Evolutionary conservation across 352 stramenopile genomes (phyloP).

Genomic region (Nothophytophthora sp.): DNA sequence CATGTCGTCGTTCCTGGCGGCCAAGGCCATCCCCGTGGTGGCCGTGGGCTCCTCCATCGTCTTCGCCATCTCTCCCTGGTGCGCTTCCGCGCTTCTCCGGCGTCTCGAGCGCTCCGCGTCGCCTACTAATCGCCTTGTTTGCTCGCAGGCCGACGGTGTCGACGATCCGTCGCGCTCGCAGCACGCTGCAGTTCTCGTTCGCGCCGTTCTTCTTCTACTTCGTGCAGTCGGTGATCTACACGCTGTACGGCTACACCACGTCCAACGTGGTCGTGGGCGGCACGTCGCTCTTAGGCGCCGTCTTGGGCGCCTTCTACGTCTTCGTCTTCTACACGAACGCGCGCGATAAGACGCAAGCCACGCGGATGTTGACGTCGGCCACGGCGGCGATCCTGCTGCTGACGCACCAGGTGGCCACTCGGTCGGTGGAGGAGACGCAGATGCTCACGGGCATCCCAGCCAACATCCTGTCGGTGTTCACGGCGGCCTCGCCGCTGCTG

Average conservation of each 20-base stretch:
- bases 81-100: background rate
- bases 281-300: constrained; percentile 53
- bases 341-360: constrained; percentile 37
- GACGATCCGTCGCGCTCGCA: constrained; percentile 63
- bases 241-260: constrained; percentile 70
- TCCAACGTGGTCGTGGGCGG: constrained; percentile 57
- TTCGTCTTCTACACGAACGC: constrained; percentile 66
- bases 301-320: constrained; percentile 75
- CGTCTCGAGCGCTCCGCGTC: background rate
- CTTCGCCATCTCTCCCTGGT: constrained; percentile 75
- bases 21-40: constrained; percentile 62
- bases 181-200: constrained; percentile 79
- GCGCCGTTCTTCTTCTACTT: constrained; percentile 88
- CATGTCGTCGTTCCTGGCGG: constrained; percentile 71
- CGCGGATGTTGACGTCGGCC: constrained; percentile 46
- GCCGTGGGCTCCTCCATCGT: constrained; percentile 61
- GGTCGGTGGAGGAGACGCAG: constrained; percentile 47
- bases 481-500: constrained; percentile 64
- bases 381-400: constrained; percentile 54
- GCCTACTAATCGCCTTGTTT: constrained; percentile 1
- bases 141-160: constrained; percentile 56
- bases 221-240: constrained; percentile 82
- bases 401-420: constrained; percentile 43
- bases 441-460: constrained; percentile 72
- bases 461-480: constrained; percentile 75